Percentiles rank a stretch among this genome's conserved stretches.
phyloP scores from a whole-genome alignment of 2,329 filamentous ascomycete genomes.

The Davidsoniella neocaledoniae region DNA sequence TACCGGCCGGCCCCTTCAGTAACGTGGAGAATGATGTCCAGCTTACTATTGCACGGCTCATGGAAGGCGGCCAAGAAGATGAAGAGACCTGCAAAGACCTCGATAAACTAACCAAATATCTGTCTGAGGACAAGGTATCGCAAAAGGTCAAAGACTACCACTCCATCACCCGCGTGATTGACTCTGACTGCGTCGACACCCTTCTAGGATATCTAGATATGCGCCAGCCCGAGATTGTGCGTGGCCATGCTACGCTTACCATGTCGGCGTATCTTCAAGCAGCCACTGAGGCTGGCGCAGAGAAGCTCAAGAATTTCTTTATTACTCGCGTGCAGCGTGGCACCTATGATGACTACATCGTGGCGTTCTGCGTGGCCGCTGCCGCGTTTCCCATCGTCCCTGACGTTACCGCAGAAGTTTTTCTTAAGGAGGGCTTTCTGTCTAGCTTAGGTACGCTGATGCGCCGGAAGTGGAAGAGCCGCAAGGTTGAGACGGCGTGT shows the following conservation, averaged over 20 bases:
- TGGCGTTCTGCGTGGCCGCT: slow-evolving; percentile 85
- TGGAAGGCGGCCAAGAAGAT: slow-evolving; percentile 79
- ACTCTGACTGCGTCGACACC: slow-evolving; percentile 64
- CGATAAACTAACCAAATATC: slow-evolving; percentile 40
- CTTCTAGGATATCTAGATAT: slow-evolving; percentile 77
- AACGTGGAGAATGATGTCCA: slow-evolving; percentile 44
- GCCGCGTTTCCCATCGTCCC: slow-evolving; percentile 76
- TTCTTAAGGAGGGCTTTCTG: slow-evolving; percentile 79
- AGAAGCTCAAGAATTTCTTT: slow-evolving; percentile 59
- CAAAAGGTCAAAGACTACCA: slow-evolving; percentile 25
- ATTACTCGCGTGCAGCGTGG: slow-evolving; percentile 51
- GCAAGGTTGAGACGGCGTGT: slow-evolving; percentile 70
- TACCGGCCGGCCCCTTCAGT: background rate
- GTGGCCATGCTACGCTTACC: slow-evolving; percentile 67
- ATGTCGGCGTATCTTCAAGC: slow-evolving; percentile 72
- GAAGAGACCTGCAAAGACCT: slow-evolving; percentile 47
- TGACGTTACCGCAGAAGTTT: slow-evolving; percentile 56
- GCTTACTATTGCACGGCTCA: slow-evolving; percentile 70
- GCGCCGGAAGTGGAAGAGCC: slow-evolving; percentile 64
- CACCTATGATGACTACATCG: slow-evolving; percentile 74
- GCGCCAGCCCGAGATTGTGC: slow-evolving; percentile 54
- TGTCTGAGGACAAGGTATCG: slow-evolving; percentile 36
- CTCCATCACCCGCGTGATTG: slow-evolving; percentile 45
- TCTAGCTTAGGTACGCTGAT: slow-evolving; percentile 60
- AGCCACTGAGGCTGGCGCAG: slow-evolving; percentile 51